Evolutionary conservation across 768 basidiomycete genomes (phyloP).

Genomic region (Phaeotremella skinneri): DNA sequence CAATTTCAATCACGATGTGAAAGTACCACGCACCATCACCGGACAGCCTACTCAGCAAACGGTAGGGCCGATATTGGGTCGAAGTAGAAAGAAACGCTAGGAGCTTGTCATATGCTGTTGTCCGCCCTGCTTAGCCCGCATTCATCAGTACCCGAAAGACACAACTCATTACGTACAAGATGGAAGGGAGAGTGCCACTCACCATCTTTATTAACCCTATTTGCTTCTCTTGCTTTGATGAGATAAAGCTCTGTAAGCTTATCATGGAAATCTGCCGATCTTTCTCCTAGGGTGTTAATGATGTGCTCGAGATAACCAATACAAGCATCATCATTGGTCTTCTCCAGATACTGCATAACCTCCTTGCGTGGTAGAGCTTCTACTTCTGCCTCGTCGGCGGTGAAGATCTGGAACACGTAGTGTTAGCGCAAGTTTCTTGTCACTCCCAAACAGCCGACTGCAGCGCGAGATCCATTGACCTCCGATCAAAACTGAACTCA

Average conservation of each 20-base stretch:
- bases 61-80: constrained; percentile 68
- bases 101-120: constrained; percentile 65
- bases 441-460: neutral
- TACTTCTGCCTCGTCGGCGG: constrained; percentile 75
- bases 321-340: constrained; percentile 60
- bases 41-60: constrained; percentile 75
- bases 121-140: constrained; percentile 54
- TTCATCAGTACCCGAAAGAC: neutral
- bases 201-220: constrained; percentile 59
- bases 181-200: constrained; percentile 55
- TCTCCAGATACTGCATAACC: constrained; percentile 76
- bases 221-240: constrained; percentile 57
- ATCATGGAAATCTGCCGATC: constrained; percentile 71
- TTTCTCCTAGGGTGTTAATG: constrained; percentile 70
- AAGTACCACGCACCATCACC: constrained; percentile 65
- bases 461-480: neutral
- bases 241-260: constrained; percentile 85
- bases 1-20: neutral
- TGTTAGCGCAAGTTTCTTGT: no score
- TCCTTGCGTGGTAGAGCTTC: constrained; percentile 71
- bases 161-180: constrained; percentile 9
- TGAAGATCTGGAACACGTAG: constrained; percentile 76
- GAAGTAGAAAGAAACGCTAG: constrained; percentile 73
- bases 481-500: constrained; percentile 41
- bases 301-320: constrained; percentile 80